Evolutionary conservation across 2,329 filamentous ascomycete species (phyloP), one percentile per base, ranked within the genome.

Genomic region (Pseudofabraea citricarpa): DNA sequence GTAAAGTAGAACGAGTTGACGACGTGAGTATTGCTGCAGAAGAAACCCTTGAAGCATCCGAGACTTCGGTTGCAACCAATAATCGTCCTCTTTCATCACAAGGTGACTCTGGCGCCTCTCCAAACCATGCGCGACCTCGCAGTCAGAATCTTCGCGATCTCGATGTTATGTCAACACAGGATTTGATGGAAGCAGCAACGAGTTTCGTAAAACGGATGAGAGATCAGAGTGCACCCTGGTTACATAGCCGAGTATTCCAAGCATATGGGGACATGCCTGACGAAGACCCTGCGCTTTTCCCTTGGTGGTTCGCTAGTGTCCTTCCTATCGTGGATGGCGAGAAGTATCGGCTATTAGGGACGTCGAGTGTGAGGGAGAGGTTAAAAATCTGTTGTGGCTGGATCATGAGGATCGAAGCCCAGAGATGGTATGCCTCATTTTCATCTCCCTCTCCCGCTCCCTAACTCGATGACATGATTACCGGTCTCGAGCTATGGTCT

Each of bases 271-370:
- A 85, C 45, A 84, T 83, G 16, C 90, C 89, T 0, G 40, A 50
- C 12, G 71, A 77, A 13, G 87, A 95, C 56, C 82, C 88, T 1
- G 82, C 82, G 3, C 63, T 79, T 1, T 93, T 95, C 53, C 87
- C 90, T 0, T 95, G 90, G 75, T 96, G 90, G 90, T 85, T 95
- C 53, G 90, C 86, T 8, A 87, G 81, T 57, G 81, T 93, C 16
- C 65, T 95, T 10, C 89, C 89, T 0, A 81, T 93, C 27, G 75
- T 77, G 12, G 86, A 93, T 20, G 69, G 80, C 21, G 85, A 93
- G 56, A 94, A 91, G 60, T 94, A 95, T 53, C 72, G 76, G 10
- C 67, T 96, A 16, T 66, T 96, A 12, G 72, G 73, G 10, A 85
- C 84, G 5, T 82, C 74, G 3, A 91, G 86, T 52, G 88, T 95